phyloP scores from a whole-genome alignment of 805 yeast species.

The Lipomyces orientalis region DNA sequence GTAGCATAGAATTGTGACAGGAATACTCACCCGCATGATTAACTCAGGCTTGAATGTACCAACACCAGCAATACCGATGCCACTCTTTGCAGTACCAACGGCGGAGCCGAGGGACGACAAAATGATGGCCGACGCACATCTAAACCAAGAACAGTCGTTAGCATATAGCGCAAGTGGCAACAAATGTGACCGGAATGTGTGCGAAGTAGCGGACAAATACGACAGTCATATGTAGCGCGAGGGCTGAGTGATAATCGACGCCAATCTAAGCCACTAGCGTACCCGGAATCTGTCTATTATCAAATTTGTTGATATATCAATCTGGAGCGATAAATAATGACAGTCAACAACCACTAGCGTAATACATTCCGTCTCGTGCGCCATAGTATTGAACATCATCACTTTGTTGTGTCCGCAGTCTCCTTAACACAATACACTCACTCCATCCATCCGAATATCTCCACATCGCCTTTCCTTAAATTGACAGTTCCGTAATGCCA shows the following conservation, averaged over 20 bases:
- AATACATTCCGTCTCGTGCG: background rate
- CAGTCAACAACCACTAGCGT: background rate
- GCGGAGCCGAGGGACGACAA: conserved; percentile 99
- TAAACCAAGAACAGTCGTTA: conserved; percentile 1
- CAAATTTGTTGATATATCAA: background rate
- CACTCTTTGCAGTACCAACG: conserved; percentile 96
- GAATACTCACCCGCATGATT: conserved; percentile 68
- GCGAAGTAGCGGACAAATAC: background rate
- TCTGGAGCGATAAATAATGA: background rate
- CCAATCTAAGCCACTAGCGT: background rate
- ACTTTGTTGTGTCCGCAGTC: too few species aligned
- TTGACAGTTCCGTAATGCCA: background rate
- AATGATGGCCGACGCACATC: conserved; percentile 96
- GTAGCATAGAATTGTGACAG: background rate
- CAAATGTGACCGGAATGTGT: conserved; percentile 30
- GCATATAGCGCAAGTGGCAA: background rate
- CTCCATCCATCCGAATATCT: too few species aligned
- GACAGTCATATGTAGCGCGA: background rate
- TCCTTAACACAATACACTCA: too few species aligned
- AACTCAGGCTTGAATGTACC: conserved; percentile 97
- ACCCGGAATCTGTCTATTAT: background rate
- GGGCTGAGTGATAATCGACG: background rate
- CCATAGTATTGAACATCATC: too few species aligned
- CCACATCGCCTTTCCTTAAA: background rate
- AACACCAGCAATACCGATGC: conserved; percentile 97